Evolutionary conservation across 129 eudicot species (phyloP), one percentile per base, ranked within the genome.

Genomic region (Apium graveolens): DNA sequence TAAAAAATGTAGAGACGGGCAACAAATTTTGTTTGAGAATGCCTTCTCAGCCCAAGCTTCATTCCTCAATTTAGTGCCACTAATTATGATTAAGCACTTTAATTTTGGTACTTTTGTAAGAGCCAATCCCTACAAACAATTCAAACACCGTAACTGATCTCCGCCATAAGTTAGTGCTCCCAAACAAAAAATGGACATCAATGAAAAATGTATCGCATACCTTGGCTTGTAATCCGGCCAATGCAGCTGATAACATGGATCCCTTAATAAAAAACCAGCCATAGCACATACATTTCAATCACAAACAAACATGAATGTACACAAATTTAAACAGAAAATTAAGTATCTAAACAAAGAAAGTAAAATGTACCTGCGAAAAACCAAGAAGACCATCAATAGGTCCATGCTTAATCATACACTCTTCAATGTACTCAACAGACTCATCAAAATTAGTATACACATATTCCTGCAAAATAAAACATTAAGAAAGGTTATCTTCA

Each of bases 1-100:
- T 86, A 93, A 83, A 82, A 90, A 87, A 83, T 96, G 99, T 80
- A 96, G 83, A 45, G 99, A 92, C 10, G 97, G 95, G 80, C 95
- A 92, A 42, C 74, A 86, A 42, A 90, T 80, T 27, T 82, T 84
- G 77, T 83, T 70, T 3, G 90, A 83, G 82, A 86, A 96, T 74
- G 97, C 97, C 77, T 92, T 92, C 49, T 92, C 93, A 32, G 89
- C 95, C 82, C 76, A 46, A 2, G 94, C 27, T 75, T 78, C 78
- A 73, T 84, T 86, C 84, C 62, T 88, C 1, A 92, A 78, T 75
- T 96, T 92, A 29, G 99, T 97, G 0, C 68, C 68, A 60, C 34
- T 60, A 11, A 60, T 26, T 9, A 60, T 60, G 6, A 60, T 60
- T n/a, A 14, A 5, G 77, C 82, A 86, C 78, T 85, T 81, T 37